Evolutionary conservation across 306 rosid species (phyloP), one percentile per base, ranked within the genome.

Genomic region (Betula pendula): DNA sequence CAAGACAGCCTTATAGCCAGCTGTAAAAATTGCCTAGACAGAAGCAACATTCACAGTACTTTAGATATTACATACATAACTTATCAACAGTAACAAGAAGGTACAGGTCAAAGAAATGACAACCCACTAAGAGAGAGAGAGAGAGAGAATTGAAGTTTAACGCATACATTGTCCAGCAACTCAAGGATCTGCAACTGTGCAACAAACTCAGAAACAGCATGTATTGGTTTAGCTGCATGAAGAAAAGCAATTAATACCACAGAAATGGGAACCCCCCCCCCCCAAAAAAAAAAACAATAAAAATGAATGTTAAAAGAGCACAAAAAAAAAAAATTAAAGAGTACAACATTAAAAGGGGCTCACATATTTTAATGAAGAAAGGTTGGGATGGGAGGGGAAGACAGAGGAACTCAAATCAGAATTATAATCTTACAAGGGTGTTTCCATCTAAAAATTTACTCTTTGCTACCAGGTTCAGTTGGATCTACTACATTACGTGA

Each of bases 1-100:
- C 87, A 96, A 79, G 76, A 96, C 89, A 80, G 99, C 99, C 81
- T 93, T 93, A 83, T 96, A 96, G 31, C 99, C 99, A 84, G 98
- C 98, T n/a, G 99, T 96, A 83, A 96, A 96, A 79, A 96, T 96
- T 73, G 99, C 99, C 99, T 96, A 65, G 52, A 59, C 33, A 74
- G 68, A 65, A 63, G 78, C 4, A 77, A 45, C 15, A 69, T 22
- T 75, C 38, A 42, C 10, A 29, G 72, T 68, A 35, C 38, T 67
- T 74, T 27, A 83, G 59, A 73, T 10, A 78, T 82, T 75, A 72
- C 48, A 38, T n/a, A 65, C 67, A 80, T 2, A 5, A 49, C 51
- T 25, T 74, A 79, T 12, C 67, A 24, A 43, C 31, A 27, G 24
- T 25, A 31, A 27, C 31, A 35, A 38, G 51, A 69, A 12, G 5